Evolutionary conservation across 1,139 yeast species (phyloP).

Genomic region (Wickerhamiella infanticola): DNA sequence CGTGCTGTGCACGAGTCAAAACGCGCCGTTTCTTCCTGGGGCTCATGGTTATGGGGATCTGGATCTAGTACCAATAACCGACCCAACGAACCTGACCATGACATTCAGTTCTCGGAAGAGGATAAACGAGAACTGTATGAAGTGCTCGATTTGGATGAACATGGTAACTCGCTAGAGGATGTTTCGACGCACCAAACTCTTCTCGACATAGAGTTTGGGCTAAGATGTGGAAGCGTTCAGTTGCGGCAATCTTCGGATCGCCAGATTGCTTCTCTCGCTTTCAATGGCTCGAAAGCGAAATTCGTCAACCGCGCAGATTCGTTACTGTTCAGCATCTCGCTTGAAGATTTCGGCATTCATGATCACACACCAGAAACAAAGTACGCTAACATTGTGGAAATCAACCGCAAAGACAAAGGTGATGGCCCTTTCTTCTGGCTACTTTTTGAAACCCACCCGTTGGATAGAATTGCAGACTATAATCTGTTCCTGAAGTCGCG

Average conservation of each 20-base stretch:
- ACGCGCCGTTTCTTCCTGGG: conserved; percentile 9
- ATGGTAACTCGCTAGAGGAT: conserved; percentile 36
- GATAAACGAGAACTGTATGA: conserved; percentile 63
- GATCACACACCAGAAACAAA: conserved; percentile 67
- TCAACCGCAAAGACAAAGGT: conserved; percentile 6
- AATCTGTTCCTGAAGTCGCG: conserved; percentile 55
- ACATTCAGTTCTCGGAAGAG: conserved; percentile 29
- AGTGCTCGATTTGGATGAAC: conserved; percentile 84
- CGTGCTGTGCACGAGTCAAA: neutral
- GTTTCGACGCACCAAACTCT: conserved; percentile 61
- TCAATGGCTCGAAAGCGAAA: conserved; percentile 68
- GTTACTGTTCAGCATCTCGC: conserved; percentile 49
- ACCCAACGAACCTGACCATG: neutral
- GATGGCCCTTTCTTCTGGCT: conserved; percentile 62
- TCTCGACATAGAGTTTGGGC: conserved; percentile 48
- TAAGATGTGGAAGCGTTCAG: conserved; percentile 64
- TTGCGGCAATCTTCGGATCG: conserved; percentile 31
- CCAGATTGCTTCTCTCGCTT: conserved; percentile 53
- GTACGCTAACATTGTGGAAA: conserved; percentile 60
- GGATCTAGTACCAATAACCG: neutral
- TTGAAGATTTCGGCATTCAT: conserved; percentile 70
- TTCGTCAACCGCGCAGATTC: conserved; percentile 72
- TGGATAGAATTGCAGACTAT: conserved; percentile 73
- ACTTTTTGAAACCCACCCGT: conserved; percentile 72
- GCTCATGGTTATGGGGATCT: conserved; percentile 15